Evolutionary conservation across 139 green algal species (phyloP), one percentile per base, ranked within the genome.

Genomic region (Pseudopediastrum boryanum): DNA sequence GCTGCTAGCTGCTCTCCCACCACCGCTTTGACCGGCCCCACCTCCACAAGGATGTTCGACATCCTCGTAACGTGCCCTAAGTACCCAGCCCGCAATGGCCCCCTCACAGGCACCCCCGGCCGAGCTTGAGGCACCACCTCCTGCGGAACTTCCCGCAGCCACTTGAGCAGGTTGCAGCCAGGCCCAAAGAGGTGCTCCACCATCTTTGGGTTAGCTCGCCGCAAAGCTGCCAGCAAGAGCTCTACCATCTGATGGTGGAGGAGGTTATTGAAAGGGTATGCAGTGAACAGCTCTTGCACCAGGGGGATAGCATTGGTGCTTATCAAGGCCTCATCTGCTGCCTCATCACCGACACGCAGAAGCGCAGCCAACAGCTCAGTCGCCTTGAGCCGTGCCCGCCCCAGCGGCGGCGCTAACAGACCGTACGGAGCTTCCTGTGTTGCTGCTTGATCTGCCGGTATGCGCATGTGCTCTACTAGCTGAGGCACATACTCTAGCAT

Each of bases 251-350:
- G 85, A 71, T 92, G 89, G 78, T 98, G 94, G 77, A 98, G 83
- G 46, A 93, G 83, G 82, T 95, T 96, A 86, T 98, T 97, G 91
- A 98, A 98, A 36, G 94, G 94, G 80, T 92, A 95, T 16, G 63
- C 58, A 54, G 85, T 65, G 44, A 98, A 93, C 27, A 98, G 88
- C 43, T 90, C 66, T 73, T 97, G 82, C 80, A 85, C 90, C 4
- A 78, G 39, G 6, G 79, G 76, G 31, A 98, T 56, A 10, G 82
- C 84, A 13, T 69, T 75, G 12, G 85, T 80, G 9, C 63, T 50
- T 6, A 96, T 83, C 3, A 97, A 56, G 0, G 85, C 87, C 2
- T 74, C 54, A 64, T 95, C 89, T 3, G 89, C 92, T 2, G 50
- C 54, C 1, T 83, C 41, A 35, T 85, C 84, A 5, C 87, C 88